Percentiles rank a stretch among this genome's conserved stretches.
Conservation (phyloP, 345 rosid genomes). For the Nephelium lappaceum region DNA sequence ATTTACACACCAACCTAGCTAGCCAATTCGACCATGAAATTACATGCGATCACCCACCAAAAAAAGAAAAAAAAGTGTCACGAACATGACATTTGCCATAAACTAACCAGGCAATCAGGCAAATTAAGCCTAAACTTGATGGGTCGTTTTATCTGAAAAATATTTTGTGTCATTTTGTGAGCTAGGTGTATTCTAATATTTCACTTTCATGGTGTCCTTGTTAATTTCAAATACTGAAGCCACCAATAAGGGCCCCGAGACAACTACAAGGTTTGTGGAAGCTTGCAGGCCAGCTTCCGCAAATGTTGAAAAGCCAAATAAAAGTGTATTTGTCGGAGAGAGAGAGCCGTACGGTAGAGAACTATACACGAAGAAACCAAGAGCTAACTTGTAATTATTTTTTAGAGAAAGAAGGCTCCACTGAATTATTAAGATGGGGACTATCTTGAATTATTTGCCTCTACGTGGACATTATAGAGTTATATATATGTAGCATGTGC, state of each 20-base stretch:
- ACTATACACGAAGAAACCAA: neutral
- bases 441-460: neutral
- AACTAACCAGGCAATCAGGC: neutral
- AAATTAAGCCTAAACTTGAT: neutral
- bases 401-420: constrained; percentile 1
- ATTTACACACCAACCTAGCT: neutral
- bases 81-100: neutral
- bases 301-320: neutral
- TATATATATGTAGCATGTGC: neutral
- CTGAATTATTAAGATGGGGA: constrained; percentile 17
- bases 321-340: neutral
- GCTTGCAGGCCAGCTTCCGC: neutral
- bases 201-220: neutral
- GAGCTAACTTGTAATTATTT: neutral
- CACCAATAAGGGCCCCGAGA: neutral
- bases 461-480: neutral
- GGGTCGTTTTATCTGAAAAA: neutral
- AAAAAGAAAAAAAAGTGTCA: neutral
- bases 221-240: neutral
- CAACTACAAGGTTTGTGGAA: neutral
- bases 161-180: neutral
- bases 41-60: neutral
- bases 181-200: neutral
- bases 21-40: neutral
- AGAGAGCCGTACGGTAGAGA: neutral